Conservation (phyloP, 2,329 filamentous ascomycete genomes). For the Aspergillus fumigatiaffinis region DNA sequence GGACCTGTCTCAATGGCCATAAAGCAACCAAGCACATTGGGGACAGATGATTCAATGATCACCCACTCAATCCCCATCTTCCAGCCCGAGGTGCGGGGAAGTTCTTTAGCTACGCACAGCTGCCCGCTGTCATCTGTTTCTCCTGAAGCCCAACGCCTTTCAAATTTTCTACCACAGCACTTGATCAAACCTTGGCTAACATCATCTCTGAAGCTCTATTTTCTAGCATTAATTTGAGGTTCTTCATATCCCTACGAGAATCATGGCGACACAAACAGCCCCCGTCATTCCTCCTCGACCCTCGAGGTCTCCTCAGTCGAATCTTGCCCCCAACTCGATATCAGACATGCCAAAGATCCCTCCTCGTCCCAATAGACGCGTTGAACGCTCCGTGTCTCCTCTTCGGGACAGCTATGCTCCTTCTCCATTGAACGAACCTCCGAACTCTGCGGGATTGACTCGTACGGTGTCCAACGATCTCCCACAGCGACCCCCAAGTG, state of each 20-base stretch:
- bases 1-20: neutral
- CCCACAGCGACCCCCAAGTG: constrained; percentile 64
- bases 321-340: constrained; percentile 37
- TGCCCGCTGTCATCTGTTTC: neutral
- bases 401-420: constrained; percentile 74
- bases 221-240: constrained; percentile 2
- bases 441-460: constrained; percentile 39
- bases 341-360: constrained; percentile 67
- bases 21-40: neutral
- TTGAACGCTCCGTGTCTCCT: constrained; percentile 74
- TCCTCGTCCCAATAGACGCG: constrained; percentile 65
- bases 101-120: neutral
- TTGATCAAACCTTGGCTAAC: neutral
- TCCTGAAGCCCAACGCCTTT: neutral
- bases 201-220: neutral
- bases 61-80: neutral
- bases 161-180: neutral
- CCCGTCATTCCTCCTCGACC: constrained; percentile 63
- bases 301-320: constrained; percentile 48
- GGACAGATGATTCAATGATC: neutral
- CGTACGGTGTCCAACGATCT: constrained; percentile 34
- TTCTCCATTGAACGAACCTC: constrained; percentile 75
- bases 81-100: neutral
- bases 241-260: constrained; percentile 7
- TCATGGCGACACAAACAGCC: constrained; percentile 44